Evolutionary conservation across 768 basidiomycete species (phyloP).

Genomic region (Trametes meyenii): DNA sequence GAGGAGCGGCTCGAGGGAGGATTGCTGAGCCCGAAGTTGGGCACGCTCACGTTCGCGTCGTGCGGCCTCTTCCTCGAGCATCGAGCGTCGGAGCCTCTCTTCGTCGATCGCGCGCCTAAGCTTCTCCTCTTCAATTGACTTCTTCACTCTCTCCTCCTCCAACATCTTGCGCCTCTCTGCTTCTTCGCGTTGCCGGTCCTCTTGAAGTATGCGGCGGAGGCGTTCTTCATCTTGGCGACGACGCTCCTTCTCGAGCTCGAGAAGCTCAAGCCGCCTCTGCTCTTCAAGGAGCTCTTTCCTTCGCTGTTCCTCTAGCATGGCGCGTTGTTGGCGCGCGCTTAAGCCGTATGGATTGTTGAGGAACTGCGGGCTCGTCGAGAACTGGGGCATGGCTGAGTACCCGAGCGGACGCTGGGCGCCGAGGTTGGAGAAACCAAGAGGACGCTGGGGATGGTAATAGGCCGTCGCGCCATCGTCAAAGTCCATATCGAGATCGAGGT

Average conservation of each 20-base stretch:
- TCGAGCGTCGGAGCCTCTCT: conserved; percentile 15
- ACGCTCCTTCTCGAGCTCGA: conserved; percentile 21
- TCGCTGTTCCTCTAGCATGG: conserved; percentile 28
- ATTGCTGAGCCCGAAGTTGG: conserved; percentile 12
- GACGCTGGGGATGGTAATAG: conserved; percentile 9
- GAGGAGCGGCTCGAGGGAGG: conserved; percentile 23
- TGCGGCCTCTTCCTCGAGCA: conserved; percentile 20
- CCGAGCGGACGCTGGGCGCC: conserved; percentile 9
- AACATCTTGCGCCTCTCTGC: conserved; percentile 17
- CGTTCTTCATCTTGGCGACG: conserved; percentile 29
- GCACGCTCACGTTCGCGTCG: conserved; percentile 10
- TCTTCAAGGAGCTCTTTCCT: conserved; percentile 28
- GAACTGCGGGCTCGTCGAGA: conserved; percentile 5
- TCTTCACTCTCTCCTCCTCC: conserved; percentile 24
- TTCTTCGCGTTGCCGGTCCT: conserved; percentile 24
- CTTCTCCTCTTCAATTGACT: conserved; percentile 18
- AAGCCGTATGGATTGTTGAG: conserved; percentile 16
- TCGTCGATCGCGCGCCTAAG: conserved; percentile 18
- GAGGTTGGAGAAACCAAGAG: conserved; percentile 5
- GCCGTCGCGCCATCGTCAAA: conserved; percentile 5
- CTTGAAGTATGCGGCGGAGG: conserved; percentile 21
- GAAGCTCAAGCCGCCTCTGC: conserved; percentile 18
- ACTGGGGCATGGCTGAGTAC: background rate
- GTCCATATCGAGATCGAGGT: conserved; percentile 19
- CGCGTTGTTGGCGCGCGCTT: conserved; percentile 21